Percentiles rank a stretch among this genome's conserved stretches.
These are phyloP conservation scores for Trametes maxima DNA, from an alignment of 768 basidiomycete species.

Conservation along the genomic window DNA sequence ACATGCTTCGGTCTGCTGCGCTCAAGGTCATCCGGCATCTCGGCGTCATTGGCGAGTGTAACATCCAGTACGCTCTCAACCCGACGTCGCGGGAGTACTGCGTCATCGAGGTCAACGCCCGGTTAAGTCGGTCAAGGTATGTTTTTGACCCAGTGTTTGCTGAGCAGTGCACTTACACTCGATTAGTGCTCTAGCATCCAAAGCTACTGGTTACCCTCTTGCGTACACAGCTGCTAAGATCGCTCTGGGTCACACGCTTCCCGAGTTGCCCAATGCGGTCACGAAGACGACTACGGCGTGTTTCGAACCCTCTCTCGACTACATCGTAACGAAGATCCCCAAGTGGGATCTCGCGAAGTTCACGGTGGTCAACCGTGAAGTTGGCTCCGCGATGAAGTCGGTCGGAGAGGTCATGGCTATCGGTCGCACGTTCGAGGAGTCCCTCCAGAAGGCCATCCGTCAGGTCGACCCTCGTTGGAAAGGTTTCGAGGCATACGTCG, in stretches of 20 bases:
- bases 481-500: conserved; percentile 94
- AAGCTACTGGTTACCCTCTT: conserved; percentile 98
- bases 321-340: conserved; percentile 99
- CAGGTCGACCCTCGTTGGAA: conserved; percentile 97
- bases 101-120: conserved; percentile 97
- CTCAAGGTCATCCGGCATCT: conserved; percentile 88
- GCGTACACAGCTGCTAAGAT: conserved; percentile 99
- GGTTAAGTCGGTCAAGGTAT: conserved; percentile 86
- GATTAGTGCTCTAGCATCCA: conserved; percentile 88
- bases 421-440: conserved; percentile 98
- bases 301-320: conserved; percentile 98
- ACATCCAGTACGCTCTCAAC: conserved; percentile 98
- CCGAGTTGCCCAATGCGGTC: conserved; percentile 97
- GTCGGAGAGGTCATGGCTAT: conserved; percentile 99
- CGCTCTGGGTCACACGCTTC: conserved; percentile 94
- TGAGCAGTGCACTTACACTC: conserved; percentile 10
- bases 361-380: conserved; percentile 88
- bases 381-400: conserved; percentile 98
- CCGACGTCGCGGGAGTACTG: conserved; percentile 92
- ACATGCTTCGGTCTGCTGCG: conserved; percentile 97
- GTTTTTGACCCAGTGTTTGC: conserved; percentile 11
- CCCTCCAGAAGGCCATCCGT: conserved; percentile 96
- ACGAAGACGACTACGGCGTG: conserved; percentile 99
- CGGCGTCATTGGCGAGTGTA: conserved; percentile 92
- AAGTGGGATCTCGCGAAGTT: conserved; percentile 99